Percentiles rank a stretch among this genome's conserved stretches.
phyloP scores from a whole-genome alignment of 2,329 filamentous ascomycete genomes.

The Whalleya microplaca region DNA sequence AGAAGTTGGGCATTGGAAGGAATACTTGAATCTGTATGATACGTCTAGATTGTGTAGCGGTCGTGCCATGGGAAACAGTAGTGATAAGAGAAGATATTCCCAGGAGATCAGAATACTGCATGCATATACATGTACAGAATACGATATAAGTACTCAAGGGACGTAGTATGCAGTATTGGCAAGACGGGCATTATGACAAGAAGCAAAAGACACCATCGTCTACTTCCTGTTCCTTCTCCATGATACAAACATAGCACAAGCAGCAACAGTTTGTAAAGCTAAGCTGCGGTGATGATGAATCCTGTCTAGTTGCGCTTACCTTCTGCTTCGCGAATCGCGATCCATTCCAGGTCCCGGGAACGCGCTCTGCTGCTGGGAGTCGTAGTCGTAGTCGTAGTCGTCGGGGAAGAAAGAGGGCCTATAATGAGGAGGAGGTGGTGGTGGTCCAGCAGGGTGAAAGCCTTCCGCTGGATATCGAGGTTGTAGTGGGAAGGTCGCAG shows the following conservation, averaged over 20 bases:
- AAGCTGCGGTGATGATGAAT: background rate
- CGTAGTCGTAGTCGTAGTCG: too few relatives aligned
- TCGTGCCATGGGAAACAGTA: background rate
- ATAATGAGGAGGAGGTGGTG: too few relatives aligned
- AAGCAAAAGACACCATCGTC: background rate
- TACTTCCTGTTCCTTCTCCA: too few relatives aligned
- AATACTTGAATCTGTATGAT: background rate
- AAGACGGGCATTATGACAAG: background rate
- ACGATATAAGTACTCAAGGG: too few relatives aligned
- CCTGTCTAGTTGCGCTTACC: conserved; percentile 25
- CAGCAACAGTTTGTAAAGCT: background rate
- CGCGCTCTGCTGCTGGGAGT: background rate
- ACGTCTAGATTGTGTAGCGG: background rate
- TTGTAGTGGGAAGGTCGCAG: background rate
- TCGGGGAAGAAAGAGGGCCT: background rate
- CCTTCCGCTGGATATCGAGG: background rate
- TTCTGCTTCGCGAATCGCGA: conserved; percentile 37
- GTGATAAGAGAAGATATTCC: background rate
- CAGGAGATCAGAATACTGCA: background rate
- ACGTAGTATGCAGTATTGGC: background rate
- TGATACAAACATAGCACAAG: too few relatives aligned
- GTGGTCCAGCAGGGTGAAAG: background rate
- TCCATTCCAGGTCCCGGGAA: conserved; percentile 27
- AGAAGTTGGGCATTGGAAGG: background rate
- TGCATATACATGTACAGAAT: too few relatives aligned